These are phyloP conservation scores for Termitomyces sp. DNA, from an alignment of 768 basidiomycete genomes.

Conservation along the genomic window DNA sequence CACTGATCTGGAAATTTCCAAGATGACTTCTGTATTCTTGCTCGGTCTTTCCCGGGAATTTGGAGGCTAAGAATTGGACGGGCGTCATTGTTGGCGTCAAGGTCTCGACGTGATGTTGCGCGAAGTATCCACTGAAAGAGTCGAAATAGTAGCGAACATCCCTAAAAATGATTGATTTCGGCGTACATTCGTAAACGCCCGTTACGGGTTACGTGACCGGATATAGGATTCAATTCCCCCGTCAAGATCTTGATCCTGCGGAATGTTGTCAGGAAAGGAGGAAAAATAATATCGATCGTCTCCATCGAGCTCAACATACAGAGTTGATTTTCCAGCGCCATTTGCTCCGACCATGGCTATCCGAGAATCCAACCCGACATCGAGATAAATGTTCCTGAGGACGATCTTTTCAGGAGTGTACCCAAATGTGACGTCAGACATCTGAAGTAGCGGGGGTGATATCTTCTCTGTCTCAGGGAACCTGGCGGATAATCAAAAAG, in stretches of 20 bases:
- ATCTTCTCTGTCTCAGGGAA: conserved; percentile 98
- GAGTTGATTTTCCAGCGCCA: conserved; percentile 94
- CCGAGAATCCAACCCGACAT: conserved; percentile 91
- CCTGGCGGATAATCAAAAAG: conserved; percentile 29
- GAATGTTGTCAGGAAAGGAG: conserved; percentile 1
- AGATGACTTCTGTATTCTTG: conserved; percentile 96
- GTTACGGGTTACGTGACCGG: conserved; percentile 85
- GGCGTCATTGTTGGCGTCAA: conserved; percentile 83
- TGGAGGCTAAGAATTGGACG: conserved; percentile 88
- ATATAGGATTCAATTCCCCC: conserved; percentile 69
- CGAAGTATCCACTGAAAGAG: conserved; percentile 73
- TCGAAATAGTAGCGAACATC: not conserved
- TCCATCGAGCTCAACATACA: conserved; percentile 42
- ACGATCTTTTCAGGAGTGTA: conserved; percentile 77
- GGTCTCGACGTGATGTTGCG: conserved; percentile 95
- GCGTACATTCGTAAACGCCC: conserved; percentile 85
- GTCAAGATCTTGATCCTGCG: conserved; percentile 88
- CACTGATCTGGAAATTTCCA: conserved; percentile 96
- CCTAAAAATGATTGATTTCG: not conserved
- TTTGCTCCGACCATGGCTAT: conserved; percentile 95
- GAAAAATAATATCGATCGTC: not conserved
- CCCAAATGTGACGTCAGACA: conserved; percentile 88
- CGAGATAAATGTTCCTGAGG: conserved; percentile 78
- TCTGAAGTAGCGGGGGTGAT: conserved; percentile 90
- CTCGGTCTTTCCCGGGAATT: conserved; percentile 91